phyloP scores from a whole-genome alignment of 140 eudicot species.

The Senecio squalidus region DNA sequence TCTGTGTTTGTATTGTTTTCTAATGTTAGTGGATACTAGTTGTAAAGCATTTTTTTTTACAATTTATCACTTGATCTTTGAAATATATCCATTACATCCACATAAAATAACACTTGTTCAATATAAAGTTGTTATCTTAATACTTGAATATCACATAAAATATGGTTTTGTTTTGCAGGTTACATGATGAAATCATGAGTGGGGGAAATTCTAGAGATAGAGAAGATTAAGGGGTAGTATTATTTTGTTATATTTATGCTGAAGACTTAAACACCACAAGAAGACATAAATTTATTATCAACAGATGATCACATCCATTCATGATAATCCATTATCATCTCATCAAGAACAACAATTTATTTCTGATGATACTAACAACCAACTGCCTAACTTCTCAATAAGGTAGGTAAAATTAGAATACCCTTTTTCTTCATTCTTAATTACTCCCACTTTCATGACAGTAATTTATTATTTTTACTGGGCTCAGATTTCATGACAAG shows the following conservation, averaged over 20 bases:
- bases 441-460: too few relatives aligned
- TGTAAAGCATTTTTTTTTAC: conserved; percentile 10
- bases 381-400: too few relatives aligned
- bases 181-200: too few relatives aligned
- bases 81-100: conserved; percentile 25
- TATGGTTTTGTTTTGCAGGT: conserved; percentile 38
- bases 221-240: conserved; percentile 13
- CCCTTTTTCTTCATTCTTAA: too few relatives aligned
- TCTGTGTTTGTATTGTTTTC: too few relatives aligned
- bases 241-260: conserved; percentile 40
- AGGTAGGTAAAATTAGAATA: too few relatives aligned
- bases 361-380: too few relatives aligned
- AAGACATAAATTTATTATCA: too few relatives aligned
- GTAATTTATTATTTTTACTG: too few relatives aligned
- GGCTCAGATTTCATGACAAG: too few relatives aligned
- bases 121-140: too few relatives aligned
- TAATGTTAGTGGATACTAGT: conserved; percentile 1
- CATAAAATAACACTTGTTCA: conserved; percentile 69
- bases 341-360: too few relatives aligned
- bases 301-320: conserved; percentile 88
- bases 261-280: conserved; percentile 67
- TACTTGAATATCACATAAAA: conserved; percentile 30
- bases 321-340: conserved; percentile 61
- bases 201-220: conserved; percentile 39
- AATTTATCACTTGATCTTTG: conserved; percentile 20